Conservation (phyloP, 2,329 filamentous ascomycete species). For the Cytospora piceicola region DNA sequence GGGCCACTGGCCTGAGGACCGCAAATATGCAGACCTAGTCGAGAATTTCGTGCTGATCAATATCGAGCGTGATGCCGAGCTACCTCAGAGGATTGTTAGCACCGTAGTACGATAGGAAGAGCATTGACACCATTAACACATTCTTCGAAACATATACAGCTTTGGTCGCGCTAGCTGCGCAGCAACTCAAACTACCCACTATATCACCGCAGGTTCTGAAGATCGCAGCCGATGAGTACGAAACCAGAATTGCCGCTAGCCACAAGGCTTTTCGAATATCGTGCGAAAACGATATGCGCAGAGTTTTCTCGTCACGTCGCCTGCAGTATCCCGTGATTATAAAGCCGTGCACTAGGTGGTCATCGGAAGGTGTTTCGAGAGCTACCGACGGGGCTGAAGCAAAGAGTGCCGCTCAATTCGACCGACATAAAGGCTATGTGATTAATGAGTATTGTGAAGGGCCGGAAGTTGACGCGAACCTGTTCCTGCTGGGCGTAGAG, state of each 20-base stretch:
- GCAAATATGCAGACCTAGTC: conserved; percentile 4
- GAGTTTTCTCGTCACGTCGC: not conserved
- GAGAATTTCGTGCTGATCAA: conserved; percentile 3
- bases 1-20: conserved; percentile 40
- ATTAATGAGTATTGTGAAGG: conserved; percentile 38
- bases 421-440: conserved; percentile 26
- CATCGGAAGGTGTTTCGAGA: not conserved
- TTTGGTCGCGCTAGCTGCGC: not conserved
- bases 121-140: conserved; percentile 1
- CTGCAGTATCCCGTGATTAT: conserved; percentile 2
- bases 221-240: conserved; percentile 2
- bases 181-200: not conserved
- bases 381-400: not conserved
- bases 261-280: not conserved
- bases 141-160: not conserved
- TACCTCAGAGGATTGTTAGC: conserved; percentile 32
- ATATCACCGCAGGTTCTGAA: not conserved
- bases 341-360: not conserved
- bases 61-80: conserved; percentile 12
- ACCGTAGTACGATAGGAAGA: not conserved
- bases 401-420: not conserved
- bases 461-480: conserved; percentile 39
- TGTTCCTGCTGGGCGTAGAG: conserved; percentile 37
- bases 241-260: not conserved
- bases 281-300: not conserved